Evolutionary conservation across 176 grass and related monocot genomes (phyloP), one percentile per base, ranked within the genome.

Genomic region (Rhynchospora breviuscula): DNA sequence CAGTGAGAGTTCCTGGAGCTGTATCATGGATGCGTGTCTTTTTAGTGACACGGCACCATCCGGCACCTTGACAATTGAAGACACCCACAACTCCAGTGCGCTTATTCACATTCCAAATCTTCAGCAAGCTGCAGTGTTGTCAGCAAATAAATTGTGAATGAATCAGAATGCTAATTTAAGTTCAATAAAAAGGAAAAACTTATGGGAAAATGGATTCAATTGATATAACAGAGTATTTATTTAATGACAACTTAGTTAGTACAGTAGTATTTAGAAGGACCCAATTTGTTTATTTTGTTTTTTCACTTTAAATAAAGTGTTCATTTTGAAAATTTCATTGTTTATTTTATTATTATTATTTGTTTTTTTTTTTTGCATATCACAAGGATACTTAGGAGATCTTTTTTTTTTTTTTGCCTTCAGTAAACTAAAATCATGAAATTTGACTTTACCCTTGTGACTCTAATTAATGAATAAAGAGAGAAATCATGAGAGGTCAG

Each of bases 51-150:
- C 85, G 88, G 85, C 91, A 97, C 91, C 94, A 97, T 44, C 91
- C 94, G 9, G 91, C 90, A 47, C 94, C 94, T 89, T 97, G 94
- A 83, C 94, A 97, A 71, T 97, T 97, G 88, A 97, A 97, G 67
- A 89, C 88, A 0, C 94, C 94, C 35, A 97, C 90, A 54, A 97
- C 91, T 19, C 90, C 94, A 5, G 86, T 68, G 77, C 86, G 92
- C 51, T 71, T 87, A 88, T 94, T 94, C 73, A 86, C 0, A 80
- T 93, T 97, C 94, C 94, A 97, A n/a, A 94, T 89, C 90, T 94
- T 97, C 68, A 97, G 91, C 86, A 97, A 40, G 63, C 85, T 97
- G 84, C 43, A 70, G 15, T 22, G 2, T 3, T 57, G 13, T 11
- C n/a, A 78, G 2, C 0, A 85, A 19, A 60, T 68, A 10, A 52